Base-by-base conservation (phyloP, 2,329 filamentous ascomycete species). In the Calonectria henricotiae region DNA sequence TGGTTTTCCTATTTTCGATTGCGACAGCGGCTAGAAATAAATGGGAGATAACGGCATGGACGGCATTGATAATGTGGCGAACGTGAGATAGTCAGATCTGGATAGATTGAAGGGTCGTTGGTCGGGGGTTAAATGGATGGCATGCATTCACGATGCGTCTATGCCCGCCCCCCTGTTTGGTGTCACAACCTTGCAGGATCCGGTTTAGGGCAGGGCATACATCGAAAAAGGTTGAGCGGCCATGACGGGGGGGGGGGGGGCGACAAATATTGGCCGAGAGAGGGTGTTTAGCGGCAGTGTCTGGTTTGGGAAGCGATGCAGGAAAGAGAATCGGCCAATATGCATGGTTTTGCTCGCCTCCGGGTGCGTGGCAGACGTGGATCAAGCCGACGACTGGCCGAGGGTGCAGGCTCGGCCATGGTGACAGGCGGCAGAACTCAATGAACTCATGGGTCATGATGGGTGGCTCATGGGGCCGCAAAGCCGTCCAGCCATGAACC, bases 401-500 rank as follows among this genome's bases (percentile, higher is more conserved):
- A 58, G 20, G 27, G 5, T 9, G 54, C 32, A 46, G 60, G 47
- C 37, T 49, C 39, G 32, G 15, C n/a, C 39, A 25, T 47, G 15
- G n/a, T 25, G 61, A 69, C 44, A 44, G 61, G 62, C 62, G 61
- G 60, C 55, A 44, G 49, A 68, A 65, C 32, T 62, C 49, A 37
- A 49, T 39, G 49, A 68, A 65, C 32, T 62, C 49, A 37, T 43
- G 61, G 73, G 61, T 41, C 32, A 41, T 47, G 61, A 46, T 46
- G 43, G 5, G 39, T 65, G 64, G 64, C 30, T 51, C 62, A 65
- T 76, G 75, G 75, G 65, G 43, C 75, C 75, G 75, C 23, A 62
- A 44, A 75, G 72, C 75, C 75, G 75, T 71, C 60, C 66, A 73
- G 68, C 43, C 75, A 76, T 64, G 61, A 47, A 17, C 62, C 62